These are phyloP conservation scores for Paulownia fortunei DNA, from an alignment of 257 asterid species.

Conservation along the genomic window DNA sequence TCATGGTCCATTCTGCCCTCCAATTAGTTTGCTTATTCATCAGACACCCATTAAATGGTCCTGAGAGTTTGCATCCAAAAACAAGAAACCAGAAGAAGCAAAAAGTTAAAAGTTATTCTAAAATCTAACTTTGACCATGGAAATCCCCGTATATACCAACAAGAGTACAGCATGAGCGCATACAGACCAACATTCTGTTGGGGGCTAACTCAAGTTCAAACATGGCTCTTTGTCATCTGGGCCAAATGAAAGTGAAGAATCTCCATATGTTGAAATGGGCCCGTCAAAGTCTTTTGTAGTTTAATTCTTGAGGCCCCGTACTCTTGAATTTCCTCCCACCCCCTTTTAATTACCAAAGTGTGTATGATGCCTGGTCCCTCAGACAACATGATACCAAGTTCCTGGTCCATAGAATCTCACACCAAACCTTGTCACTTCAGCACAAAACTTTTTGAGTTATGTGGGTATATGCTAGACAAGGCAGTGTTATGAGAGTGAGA, in stretches of 20 bases:
- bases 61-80: neutral
- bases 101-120: neutral
- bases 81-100: constrained; percentile 9
- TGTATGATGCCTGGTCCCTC: constrained; percentile 36
- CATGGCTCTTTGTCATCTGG: constrained; percentile 10
- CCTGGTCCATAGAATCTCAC: constrained; percentile 29
- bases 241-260: constrained; percentile 39
- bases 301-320: neutral
- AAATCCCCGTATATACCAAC: neutral
- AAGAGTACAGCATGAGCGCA: constrained; percentile 22
- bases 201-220: constrained; percentile 28
- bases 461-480: constrained; percentile 48
- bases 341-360: neutral
- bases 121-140: neutral
- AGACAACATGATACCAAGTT: constrained; percentile 40
- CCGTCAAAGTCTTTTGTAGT: constrained; percentile 11
- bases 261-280: constrained; percentile 22
- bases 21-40: constrained; percentile 5
- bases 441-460: constrained; percentile 7
- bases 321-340: neutral
- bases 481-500: constrained; percentile 30
- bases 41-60: constrained; percentile 12
- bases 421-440: constrained; percentile 38
- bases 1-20: constrained; percentile 26
- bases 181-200: constrained; percentile 45